Base-by-base conservation (phyloP, 305 asterid species). In the Plantago coronopus region DNA sequence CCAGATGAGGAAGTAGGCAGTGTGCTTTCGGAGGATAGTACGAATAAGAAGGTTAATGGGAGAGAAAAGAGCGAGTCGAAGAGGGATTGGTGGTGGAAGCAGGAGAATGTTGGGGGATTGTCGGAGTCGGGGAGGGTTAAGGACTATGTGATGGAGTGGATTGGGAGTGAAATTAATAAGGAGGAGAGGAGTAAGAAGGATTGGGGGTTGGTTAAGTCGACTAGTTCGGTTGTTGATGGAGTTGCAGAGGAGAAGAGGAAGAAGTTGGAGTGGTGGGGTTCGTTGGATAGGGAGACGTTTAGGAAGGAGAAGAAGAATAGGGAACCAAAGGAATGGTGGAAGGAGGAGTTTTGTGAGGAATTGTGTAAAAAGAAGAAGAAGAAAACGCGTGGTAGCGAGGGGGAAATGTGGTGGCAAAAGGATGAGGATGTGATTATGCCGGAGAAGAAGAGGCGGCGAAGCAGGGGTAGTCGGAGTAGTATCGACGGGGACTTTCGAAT, bases 41-140 rank as follows among this genome's bases (percentile, higher is more conserved):
- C 77, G 45, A 65, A 62, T 19, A 72, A 73, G 59, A 82, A 72
- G 59, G 84, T 81, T 8, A 63, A 44, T 18, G 69, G 74, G 23
- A 78, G 78, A 71, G 77, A 74, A 64, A 82, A 75, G 73, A 74
- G 80, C 31, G 86, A 79, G 14, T 76, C 87, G 0, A 82, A 83
- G 56, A 77, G 87, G 57, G 91, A 86, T 79, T 86, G 97, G 97
- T 89, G 97, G 97, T 89, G 95, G 97, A 89, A 89, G 66, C 97
- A 89, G 61, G 94, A 87, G 21, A 79, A 73, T 40, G 74, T 70
- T 55, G 65, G 79, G 57, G 95, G 85, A 31, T 72, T 83, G 8
- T 82, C 91, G 1, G 91, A 89, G 54, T 84, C 94, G 0, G 94
- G 95, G 54, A 78, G 95, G 75, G 85, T 86, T 2, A 86, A 86